Base-by-base conservation (phyloP, 768 basidiomycete species). In the Russula sp. region DNA sequence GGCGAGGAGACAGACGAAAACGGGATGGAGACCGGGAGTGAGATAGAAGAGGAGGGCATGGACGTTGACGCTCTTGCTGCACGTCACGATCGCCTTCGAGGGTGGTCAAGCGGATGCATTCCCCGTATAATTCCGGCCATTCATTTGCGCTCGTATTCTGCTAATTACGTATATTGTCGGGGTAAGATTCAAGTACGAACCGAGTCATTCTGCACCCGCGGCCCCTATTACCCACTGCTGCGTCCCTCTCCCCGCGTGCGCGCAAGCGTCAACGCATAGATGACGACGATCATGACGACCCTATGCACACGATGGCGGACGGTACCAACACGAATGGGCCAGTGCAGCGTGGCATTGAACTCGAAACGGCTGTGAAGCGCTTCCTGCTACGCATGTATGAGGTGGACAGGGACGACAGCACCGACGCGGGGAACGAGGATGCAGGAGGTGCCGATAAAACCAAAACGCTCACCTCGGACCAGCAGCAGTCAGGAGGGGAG, bases 151-250 rank as follows among this genome's bases (percentile, higher is more conserved):
- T 22, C 22, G 37, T 51, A 18, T 27, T 20, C 7, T 13, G 48
- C 53, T 57, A 55, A 49, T 7, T 5, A 9, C 3, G 40, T 40
- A 57, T 37, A 32, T 48, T 5, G 34, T 14, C 0, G 22, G n/a
- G 9, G 6, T 22, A 75, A 27, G 74, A 14, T 75, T 73, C 70
- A 71, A 71, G 59, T 75, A 74, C 52, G 66, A 71, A 35, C 69
- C 73, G 66, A 7, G 66, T 66, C 37, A 64, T 75, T 31, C 64
- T 75, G 63, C 65, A 61, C n/a, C 63, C 61, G 1, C 27, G 60
- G 1, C 13, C 4, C 42, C 49, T 27, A 20, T 9, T 44, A 32
- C 20, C 53, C 10, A 4, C 45, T 58, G 3, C 3, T 32, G 11
- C 22, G 7, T 51, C 59, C 14, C 1, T 27, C n/a, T 61, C 63